phyloP scores from a whole-genome alignment of 495 filamentous ascomycete genomes.

The Penicillium bialowiezense region DNA sequence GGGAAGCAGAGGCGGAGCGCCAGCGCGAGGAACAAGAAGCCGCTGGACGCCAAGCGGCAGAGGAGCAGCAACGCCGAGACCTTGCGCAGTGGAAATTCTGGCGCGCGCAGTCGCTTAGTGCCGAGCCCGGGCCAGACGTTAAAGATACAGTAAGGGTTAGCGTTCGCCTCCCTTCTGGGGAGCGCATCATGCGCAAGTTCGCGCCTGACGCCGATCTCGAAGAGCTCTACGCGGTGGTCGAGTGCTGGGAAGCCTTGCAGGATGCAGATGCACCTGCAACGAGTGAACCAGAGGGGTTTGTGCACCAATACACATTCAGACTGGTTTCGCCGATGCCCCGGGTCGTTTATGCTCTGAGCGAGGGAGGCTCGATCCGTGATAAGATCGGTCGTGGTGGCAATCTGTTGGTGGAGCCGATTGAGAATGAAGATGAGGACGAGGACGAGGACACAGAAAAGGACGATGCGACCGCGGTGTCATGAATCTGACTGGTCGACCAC shows the following conservation, averaged over 20 bases:
- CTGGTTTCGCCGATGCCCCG: slow-evolving; percentile 83
- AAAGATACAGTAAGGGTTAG: slow-evolving; percentile 78
- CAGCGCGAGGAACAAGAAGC: slow-evolving; percentile 62
- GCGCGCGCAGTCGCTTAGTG: slow-evolving; percentile 63
- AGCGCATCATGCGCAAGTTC: slow-evolving; percentile 76
- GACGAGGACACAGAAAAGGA: slow-evolving; percentile 48
- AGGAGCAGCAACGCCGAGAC: slow-evolving; percentile 54
- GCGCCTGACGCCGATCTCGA: slow-evolving; percentile 63
- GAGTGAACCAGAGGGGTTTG: slow-evolving; percentile 61
- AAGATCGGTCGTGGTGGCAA: slow-evolving; percentile 82
- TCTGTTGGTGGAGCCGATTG: slow-evolving; percentile 75
- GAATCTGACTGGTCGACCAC: background rate
- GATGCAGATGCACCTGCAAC: slow-evolving; percentile 23
- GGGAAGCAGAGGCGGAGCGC: slow-evolving; percentile 70
- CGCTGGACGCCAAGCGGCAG: slow-evolving; percentile 59
- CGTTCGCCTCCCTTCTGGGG: slow-evolving; percentile 69
- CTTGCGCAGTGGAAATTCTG: slow-evolving; percentile 74
- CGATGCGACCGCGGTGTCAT: slow-evolving; percentile 11
- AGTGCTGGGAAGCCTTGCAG: slow-evolving; percentile 72
- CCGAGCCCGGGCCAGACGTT: slow-evolving; percentile 62
- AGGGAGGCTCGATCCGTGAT: slow-evolving; percentile 60
- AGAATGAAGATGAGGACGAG: slow-evolving; percentile 54
- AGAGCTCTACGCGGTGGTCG: slow-evolving; percentile 93
- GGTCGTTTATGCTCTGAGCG: slow-evolving; percentile 66
- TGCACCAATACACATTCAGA: slow-evolving; percentile 76